A percentile compares a stretch with the other conserved stretches of the same genome.
Evolutionary conservation across 352 stramenopile species (phyloP).

Genomic region (Blastocystis sp.): DNA sequence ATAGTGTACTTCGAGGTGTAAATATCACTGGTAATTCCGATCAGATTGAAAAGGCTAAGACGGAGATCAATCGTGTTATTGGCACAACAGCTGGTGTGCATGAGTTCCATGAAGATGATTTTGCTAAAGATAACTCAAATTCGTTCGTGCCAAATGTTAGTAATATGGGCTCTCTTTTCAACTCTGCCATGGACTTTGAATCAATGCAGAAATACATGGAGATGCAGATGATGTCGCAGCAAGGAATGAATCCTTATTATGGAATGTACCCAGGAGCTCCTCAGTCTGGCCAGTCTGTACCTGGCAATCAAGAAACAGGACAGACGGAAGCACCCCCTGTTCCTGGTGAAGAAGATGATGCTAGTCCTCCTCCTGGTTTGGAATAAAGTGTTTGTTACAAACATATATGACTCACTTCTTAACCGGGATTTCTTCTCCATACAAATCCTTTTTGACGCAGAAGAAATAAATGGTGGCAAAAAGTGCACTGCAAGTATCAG

Average conservation of each 20-base stretch:
- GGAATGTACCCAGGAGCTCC: neutral
- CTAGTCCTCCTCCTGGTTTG: slow-evolving; percentile 21
- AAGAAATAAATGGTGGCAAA: slow-evolving; percentile 51
- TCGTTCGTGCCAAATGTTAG: neutral
- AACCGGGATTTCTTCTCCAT: slow-evolving; percentile 14
- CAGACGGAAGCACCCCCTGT: neutral
- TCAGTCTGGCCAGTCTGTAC: neutral
- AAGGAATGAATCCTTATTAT: neutral
- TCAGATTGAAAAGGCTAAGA: slow-evolving; percentile 4
- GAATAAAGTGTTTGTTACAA: slow-evolving; percentile 25
- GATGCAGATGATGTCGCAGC: slow-evolving; percentile 23
- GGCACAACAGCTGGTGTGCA: slow-evolving; percentile 22
- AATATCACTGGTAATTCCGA: neutral
- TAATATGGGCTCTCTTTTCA: slow-evolving; percentile 12
- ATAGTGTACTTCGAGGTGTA: neutral
- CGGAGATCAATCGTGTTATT: slow-evolving; percentile 40
- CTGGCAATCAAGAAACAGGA: neutral
- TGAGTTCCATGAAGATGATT: slow-evolving; percentile 42
- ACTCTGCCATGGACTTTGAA: slow-evolving; percentile 25
- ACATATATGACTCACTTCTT: slow-evolving; percentile 1
- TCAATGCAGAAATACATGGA: slow-evolving; percentile 48
- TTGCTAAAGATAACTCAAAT: neutral
- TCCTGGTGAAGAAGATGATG: slow-evolving; percentile 23
- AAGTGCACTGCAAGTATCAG: slow-evolving; percentile 7
- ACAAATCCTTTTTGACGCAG: slow-evolving; percentile 35